These are phyloP conservation scores for Penicillium janthinellum DNA, from an alignment of 2,329 filamentous ascomycete species.

Conservation along the genomic window DNA sequence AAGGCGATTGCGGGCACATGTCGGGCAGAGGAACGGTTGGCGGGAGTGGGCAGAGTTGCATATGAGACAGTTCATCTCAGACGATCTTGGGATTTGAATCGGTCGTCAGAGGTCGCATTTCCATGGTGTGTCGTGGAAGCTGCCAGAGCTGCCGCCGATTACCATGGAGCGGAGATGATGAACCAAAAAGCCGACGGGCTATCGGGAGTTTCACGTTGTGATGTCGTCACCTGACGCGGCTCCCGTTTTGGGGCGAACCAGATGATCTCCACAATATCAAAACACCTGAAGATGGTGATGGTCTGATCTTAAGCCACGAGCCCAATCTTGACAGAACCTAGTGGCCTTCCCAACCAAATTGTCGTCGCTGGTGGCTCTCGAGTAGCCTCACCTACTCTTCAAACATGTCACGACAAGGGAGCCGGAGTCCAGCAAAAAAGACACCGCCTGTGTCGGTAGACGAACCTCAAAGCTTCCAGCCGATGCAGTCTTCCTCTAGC, in stretches of 20 bases:
- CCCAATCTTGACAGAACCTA: background rate
- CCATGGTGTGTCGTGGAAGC: conserved; percentile 28
- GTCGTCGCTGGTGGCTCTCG: background rate
- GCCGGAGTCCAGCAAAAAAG: background rate
- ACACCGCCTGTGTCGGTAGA: background rate
- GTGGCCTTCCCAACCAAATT: background rate
- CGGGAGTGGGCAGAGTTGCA: conserved; percentile 60
- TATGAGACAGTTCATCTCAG: conserved; percentile 69
- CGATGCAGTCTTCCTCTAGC: conserved; percentile 6
- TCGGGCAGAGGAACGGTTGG: conserved; percentile 67
- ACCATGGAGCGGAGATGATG: conserved; percentile 14
- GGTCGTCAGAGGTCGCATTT: conserved; percentile 23
- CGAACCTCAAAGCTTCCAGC: conserved; percentile 12
- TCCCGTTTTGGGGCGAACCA: conserved; percentile 5
- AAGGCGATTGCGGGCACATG: conserved; percentile 69
- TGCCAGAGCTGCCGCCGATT: conserved; percentile 21
- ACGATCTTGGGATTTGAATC: conserved; percentile 12
- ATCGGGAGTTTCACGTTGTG: conserved; percentile 14
- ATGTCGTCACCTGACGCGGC: conserved; percentile 29
- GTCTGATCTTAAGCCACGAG: background rate
- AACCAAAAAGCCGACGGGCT: background rate
- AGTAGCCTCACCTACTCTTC: background rate
- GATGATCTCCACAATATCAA: conserved; percentile 7
- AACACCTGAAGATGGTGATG: conserved; percentile 1
- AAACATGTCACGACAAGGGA: background rate